Evolutionary conservation across 805 yeast genomes (phyloP).

Genomic region (Jamesozyma spencerorum): DNA sequence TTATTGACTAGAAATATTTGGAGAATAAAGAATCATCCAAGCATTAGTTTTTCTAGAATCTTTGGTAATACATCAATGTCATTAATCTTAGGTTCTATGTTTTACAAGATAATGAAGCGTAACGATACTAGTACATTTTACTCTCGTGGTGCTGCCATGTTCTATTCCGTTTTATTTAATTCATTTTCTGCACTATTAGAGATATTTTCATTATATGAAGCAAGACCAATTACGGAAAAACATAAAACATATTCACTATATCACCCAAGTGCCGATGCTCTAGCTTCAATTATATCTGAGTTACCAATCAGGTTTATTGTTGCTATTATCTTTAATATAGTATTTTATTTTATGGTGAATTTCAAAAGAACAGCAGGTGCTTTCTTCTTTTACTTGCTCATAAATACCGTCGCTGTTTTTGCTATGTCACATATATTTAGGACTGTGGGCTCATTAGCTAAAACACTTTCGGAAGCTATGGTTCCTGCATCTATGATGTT

Average conservation of each 20-base stretch:
- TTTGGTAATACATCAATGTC: conserved; percentile 42
- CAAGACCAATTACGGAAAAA: conserved; percentile 50
- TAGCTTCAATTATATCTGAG: conserved; percentile 53
- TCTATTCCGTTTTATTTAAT: conserved; percentile 53
- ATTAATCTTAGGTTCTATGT: conserved; percentile 38
- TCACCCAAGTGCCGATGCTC: conserved; percentile 55
- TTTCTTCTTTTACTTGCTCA: conserved; percentile 44
- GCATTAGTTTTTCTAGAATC: conserved; percentile 32
- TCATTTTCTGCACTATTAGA: conserved; percentile 52
- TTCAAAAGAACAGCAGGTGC: conserved; percentile 44
- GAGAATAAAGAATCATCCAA: conserved; percentile 41
- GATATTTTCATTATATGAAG: conserved; percentile 41
- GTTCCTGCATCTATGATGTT: conserved; percentile 36
- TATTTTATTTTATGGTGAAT: conserved; percentile 45
- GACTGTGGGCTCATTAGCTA: conserved; percentile 34
- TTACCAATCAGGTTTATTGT: conserved; percentile 41
- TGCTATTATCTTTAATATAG: conserved; percentile 39
- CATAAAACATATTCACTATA: conserved; percentile 50
- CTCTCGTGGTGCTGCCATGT: conserved; percentile 50
- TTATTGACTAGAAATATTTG: conserved; percentile 36
- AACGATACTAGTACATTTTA: conserved; percentile 37
- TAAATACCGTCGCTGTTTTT: conserved; percentile 36
- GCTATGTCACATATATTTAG: conserved; percentile 48
- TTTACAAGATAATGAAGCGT: conserved; percentile 15
- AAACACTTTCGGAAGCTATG: conserved; percentile 35